phyloP scores from a whole-genome alignment of 257 asterid species.

The Solanum rostratum region DNA sequence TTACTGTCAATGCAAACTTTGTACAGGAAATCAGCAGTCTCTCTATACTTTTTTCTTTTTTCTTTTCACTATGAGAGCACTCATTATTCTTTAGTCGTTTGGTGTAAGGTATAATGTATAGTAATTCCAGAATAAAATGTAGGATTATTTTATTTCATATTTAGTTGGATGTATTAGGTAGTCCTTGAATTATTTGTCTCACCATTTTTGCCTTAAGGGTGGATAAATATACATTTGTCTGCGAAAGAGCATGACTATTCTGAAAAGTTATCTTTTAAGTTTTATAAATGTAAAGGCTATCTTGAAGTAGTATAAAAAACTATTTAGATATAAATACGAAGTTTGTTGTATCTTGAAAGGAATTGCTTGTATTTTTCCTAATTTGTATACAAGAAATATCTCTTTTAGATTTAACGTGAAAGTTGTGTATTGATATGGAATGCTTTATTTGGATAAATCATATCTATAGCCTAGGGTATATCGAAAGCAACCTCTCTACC shows the following conservation, averaged over 20 bases:
- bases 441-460: background rate
- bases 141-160: too few species aligned
- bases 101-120: too few species aligned
- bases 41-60: background rate
- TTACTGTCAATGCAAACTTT: slow-evolving; percentile 1
- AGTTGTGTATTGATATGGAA: background rate
- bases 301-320: background rate
- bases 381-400: background rate
- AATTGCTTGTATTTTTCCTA: background rate
- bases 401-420: background rate
- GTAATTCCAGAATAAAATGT: too few species aligned
- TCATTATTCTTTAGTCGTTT: background rate
- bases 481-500: too few species aligned
- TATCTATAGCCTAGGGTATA: too few species aligned
- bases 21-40: slow-evolving; percentile 20
- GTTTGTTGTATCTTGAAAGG: background rate
- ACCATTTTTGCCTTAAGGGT: too few species aligned
- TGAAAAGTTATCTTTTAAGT: background rate
- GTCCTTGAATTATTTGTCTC: too few species aligned
- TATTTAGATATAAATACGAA: background rate
- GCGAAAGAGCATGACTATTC: too few species aligned
- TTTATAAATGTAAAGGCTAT: background rate
- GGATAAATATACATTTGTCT: too few species aligned
- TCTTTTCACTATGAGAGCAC: background rate
- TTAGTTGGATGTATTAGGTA: too few species aligned